Conservation (phyloP, 371 early-diverging fungal species). For the Apophysomyces variabilis region DNA sequence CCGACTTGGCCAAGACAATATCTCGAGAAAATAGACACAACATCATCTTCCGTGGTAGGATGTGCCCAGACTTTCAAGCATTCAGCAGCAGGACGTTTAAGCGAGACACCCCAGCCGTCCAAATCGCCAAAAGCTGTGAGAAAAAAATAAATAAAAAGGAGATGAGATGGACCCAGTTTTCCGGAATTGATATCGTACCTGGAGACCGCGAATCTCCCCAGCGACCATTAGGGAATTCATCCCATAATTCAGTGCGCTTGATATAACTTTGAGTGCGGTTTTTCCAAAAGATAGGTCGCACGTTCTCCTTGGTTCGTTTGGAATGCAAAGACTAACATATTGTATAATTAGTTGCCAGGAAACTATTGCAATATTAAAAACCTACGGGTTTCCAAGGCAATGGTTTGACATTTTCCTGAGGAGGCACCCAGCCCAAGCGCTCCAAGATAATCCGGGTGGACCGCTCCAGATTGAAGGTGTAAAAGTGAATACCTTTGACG, state of each 20-base stretch:
- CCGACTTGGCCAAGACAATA: slow-evolving; percentile 82
- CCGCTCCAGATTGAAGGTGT: slow-evolving; percentile 92
- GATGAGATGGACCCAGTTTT: not conserved
- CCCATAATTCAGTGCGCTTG: slow-evolving; percentile 94
- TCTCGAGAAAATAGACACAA: slow-evolving; percentile 76
- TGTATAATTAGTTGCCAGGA: not conserved
- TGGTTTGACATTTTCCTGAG: slow-evolving; percentile 79
- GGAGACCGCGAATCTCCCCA: slow-evolving; percentile 97
- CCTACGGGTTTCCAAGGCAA: slow-evolving; percentile 92
- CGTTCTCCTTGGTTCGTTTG: slow-evolving; percentile 91
- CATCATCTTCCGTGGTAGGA: slow-evolving; percentile 71
- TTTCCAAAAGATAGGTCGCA: slow-evolving; percentile 98
- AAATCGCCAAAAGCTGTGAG: slow-evolving; percentile 83
- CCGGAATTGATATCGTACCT: slow-evolving; percentile 17
- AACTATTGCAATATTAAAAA: not conserved
- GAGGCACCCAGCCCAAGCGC: slow-evolving; percentile 76
- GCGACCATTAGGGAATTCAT: slow-evolving; percentile 98
- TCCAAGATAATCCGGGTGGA: slow-evolving; percentile 86
- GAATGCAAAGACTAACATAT: slow-evolving; percentile 54
- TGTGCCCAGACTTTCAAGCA: slow-evolving; percentile 80
- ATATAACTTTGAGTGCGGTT: slow-evolving; percentile 93
- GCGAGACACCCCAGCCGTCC: slow-evolving; percentile 86
- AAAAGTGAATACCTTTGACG: slow-evolving; percentile 77
- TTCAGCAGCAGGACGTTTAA: slow-evolving; percentile 71
- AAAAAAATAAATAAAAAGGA: not conserved